A percentile compares a stretch with the other conserved stretches of the same genome.
Conservation (phyloP, 345 rosid genomes). For the Euphorbia tirucalli region DNA sequence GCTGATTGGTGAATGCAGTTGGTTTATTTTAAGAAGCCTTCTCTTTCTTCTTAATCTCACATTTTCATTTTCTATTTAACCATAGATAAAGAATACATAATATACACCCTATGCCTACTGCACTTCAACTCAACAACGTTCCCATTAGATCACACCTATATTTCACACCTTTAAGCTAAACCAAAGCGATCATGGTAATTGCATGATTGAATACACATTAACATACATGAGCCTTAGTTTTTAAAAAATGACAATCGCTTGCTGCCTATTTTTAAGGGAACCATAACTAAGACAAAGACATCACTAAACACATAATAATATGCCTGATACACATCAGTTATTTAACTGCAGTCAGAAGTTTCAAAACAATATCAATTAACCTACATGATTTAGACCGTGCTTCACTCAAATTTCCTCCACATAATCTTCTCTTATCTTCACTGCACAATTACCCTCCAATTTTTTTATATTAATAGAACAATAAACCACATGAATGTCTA, state of each 20-base stretch:
- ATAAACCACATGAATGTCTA: not conserved
- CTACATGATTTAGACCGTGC: slow-evolving; percentile 39
- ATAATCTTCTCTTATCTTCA: slow-evolving; percentile 88
- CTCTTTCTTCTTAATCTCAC: not conserved
- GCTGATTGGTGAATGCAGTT: too few species aligned
- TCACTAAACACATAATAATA: not conserved
- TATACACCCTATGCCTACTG: not conserved
- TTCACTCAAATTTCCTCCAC: slow-evolving; percentile 44
- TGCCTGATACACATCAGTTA: not conserved
- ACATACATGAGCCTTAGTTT: not conserved
- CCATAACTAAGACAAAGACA: not conserved
- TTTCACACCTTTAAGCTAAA: not conserved
- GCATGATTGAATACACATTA: not conserved
- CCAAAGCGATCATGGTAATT: not conserved
- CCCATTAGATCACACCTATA: not conserved
- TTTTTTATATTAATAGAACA: not conserved
- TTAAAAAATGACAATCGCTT: not conserved
- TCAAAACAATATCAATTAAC: slow-evolving; percentile 5
- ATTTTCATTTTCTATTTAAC: not conserved
- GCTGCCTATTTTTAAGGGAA: not conserved
- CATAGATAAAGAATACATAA: too few species aligned
- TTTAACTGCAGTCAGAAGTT: not conserved
- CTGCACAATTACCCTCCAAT: slow-evolving; percentile 89
- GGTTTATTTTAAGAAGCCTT: too few species aligned
- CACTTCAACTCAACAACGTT: not conserved